A percentile compares a stretch with the other conserved stretches of the same genome.
Conservation (phyloP, 202 grass and related monocot genomes). For the Carex arenaria region DNA sequence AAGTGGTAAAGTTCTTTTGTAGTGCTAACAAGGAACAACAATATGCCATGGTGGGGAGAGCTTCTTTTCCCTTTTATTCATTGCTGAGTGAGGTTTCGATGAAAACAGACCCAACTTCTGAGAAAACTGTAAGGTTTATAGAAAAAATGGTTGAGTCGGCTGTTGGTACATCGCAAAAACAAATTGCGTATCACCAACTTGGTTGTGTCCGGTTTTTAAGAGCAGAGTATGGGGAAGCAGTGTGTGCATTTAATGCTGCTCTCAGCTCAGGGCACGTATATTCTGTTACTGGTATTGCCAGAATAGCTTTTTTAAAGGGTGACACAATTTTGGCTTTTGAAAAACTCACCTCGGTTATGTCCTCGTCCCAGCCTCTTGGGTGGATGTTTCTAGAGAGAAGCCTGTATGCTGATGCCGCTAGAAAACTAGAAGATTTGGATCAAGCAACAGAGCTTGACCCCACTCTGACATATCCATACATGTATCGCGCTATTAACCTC, state of each 20-base stretch:
- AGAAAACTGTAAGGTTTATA: constrained; percentile 42
- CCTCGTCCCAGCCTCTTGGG: constrained; percentile 53
- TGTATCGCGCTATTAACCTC: constrained; percentile 67
- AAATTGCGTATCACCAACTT: constrained; percentile 90
- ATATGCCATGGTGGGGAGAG: constrained; percentile 40
- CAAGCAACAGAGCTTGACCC: constrained; percentile 84
- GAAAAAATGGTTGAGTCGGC: constrained; percentile 67
- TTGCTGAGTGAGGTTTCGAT: constrained; percentile 73
- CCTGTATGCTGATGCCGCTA: constrained; percentile 64
- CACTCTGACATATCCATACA: constrained; percentile 87
- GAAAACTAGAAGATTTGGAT: constrained; percentile 62
- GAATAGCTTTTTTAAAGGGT: constrained; percentile 55
- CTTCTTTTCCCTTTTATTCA: constrained; percentile 68
- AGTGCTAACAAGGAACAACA: constrained; percentile 39
- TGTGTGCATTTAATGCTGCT: constrained; percentile 48
- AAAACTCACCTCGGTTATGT: constrained; percentile 75
- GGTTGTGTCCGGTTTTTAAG: constrained; percentile 72
- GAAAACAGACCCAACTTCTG: constrained; percentile 54
- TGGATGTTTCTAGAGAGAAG: constrained; percentile 95
- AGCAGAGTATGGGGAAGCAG: constrained; percentile 69
- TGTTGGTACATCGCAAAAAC: constrained; percentile 47
- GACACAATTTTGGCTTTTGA: constrained; percentile 56
- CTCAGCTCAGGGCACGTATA: constrained; percentile 69
- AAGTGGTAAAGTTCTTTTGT: constrained; percentile 54
- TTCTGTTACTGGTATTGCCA: constrained; percentile 69